Percentiles rank a stretch among this genome's conserved stretches.
Evolutionary conservation across 2,329 filamentous ascomycete genomes (phyloP).

Genomic region (Huntiella omanensis): DNA sequence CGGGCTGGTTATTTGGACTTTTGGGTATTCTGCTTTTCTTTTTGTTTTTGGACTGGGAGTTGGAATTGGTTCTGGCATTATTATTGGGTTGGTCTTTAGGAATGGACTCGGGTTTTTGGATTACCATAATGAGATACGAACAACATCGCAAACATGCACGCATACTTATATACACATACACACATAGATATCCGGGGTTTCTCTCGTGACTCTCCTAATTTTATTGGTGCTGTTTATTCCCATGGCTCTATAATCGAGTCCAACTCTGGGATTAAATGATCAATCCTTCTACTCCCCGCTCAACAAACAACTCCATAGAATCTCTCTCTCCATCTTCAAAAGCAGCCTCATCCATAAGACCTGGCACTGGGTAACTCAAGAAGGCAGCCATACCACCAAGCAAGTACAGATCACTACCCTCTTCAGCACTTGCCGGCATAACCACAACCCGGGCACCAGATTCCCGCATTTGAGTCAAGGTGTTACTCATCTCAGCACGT

Average conservation of each 20-base stretch:
- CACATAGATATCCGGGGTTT: background rate
- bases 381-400: slow-evolving; percentile 79
- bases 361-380: slow-evolving; percentile 69
- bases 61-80: background rate
- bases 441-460: slow-evolving; percentile 55
- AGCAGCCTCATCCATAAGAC: slow-evolving; percentile 54
- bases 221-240: background rate
- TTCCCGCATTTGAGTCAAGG: slow-evolving; percentile 76
- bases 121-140: background rate
- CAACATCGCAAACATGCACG: background rate
- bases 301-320: slow-evolving; percentile 5
- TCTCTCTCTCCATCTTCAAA: slow-evolving; percentile 19
- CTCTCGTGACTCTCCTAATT: background rate
- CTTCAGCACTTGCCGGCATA: slow-evolving; percentile 38
- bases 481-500: slow-evolving; percentile 59
- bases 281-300: slow-evolving; percentile 10
- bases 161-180: background rate
- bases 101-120: background rate
- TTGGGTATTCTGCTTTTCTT: background rate
- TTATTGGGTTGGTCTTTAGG: background rate
- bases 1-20: background rate
- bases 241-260: background rate
- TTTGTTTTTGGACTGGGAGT: background rate
- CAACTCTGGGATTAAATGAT: slow-evolving; percentile 3
- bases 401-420: slow-evolving; percentile 75